Conservation (phyloP, 768 basidiomycete species). For the Psilocybe cubensis region DNA sequence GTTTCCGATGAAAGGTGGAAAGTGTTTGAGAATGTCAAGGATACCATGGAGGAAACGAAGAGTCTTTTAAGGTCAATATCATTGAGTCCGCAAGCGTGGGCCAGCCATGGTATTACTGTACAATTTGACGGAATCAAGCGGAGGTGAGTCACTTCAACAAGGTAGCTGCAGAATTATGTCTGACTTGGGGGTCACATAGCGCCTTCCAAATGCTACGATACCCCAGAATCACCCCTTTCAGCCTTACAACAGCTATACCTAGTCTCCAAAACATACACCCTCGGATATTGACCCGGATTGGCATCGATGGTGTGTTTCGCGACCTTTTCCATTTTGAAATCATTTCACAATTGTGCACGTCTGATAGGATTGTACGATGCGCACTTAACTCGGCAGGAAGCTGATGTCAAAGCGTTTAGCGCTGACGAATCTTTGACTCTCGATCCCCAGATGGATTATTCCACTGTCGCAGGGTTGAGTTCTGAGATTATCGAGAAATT, state of each 20-base stretch:
- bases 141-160: conserved; percentile 33
- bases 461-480: conserved; percentile 66
- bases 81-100: conserved; percentile 51
- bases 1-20: conserved; percentile 51
- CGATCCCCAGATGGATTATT: conserved; percentile 74
- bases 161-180: no score
- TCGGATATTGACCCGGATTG: conserved; percentile 58
- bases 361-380: conserved; percentile 61
- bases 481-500: conserved; percentile 75
- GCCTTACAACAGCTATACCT: conserved; percentile 49
- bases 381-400: conserved; percentile 71
- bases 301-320: conserved; percentile 64
- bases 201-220: conserved; percentile 76
- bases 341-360: neutral
- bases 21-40: conserved; percentile 35
- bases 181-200: conserved; percentile 39
- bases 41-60: conserved; percentile 37
- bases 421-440: conserved; percentile 76
- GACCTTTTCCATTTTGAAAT: neutral
- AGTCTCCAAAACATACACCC: conserved; percentile 53
- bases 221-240: conserved; percentile 48
- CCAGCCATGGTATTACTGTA: conserved; percentile 43
- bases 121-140: conserved; percentile 47
- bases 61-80: conserved; percentile 36
- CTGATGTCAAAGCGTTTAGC: conserved; percentile 74